Percentiles rank a stretch among this genome's conserved stretches.
phyloP scores from a whole-genome alignment of 2,329 filamentous ascomycete genomes.

The Coleophoma eucalyptorum region DNA sequence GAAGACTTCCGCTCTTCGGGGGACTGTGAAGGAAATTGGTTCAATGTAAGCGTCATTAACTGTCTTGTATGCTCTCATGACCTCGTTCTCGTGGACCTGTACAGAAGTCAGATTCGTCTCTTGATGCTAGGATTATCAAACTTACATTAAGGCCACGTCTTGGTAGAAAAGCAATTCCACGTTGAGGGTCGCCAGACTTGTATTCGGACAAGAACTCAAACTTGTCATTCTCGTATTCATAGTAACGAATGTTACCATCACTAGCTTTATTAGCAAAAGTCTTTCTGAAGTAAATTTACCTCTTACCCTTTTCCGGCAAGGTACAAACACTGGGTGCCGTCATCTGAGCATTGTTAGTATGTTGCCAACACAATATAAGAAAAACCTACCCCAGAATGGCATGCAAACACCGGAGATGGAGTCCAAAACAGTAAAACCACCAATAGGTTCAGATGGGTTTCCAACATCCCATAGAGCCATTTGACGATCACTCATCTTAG shows the following conservation, averaged over 20 bases:
- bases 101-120: conserved; percentile 13
- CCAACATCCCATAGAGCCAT: conserved; percentile 94
- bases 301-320: conserved; percentile 93
- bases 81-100: conserved; percentile 88
- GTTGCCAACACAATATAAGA: conserved; percentile 13
- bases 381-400: conserved; percentile 83
- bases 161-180: conserved; percentile 90
- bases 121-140: conserved; percentile 5
- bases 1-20: conserved; percentile 88
- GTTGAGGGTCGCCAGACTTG: conserved; percentile 93
- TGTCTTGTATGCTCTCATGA: conserved; percentile 95
- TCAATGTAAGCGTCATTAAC: conserved; percentile 93
- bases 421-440: conserved; percentile 85
- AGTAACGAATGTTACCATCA: conserved; percentile 99
- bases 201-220: conserved; percentile 97
- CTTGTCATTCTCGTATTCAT: conserved; percentile 97
- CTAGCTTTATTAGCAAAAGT: conserved; percentile 37
- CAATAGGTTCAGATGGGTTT: conserved; percentile 73
- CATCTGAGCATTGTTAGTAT: conserved; percentile 47
- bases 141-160: conserved; percentile 88
- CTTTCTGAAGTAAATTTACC: not conserved
- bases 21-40: conserved; percentile 96
- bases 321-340: conserved; percentile 91
- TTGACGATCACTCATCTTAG: conserved; percentile 96
- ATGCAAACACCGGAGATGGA: conserved; percentile 98